Conservation (phyloP, 768 basidiomycete genomes). For the Terana coerulea region DNA sequence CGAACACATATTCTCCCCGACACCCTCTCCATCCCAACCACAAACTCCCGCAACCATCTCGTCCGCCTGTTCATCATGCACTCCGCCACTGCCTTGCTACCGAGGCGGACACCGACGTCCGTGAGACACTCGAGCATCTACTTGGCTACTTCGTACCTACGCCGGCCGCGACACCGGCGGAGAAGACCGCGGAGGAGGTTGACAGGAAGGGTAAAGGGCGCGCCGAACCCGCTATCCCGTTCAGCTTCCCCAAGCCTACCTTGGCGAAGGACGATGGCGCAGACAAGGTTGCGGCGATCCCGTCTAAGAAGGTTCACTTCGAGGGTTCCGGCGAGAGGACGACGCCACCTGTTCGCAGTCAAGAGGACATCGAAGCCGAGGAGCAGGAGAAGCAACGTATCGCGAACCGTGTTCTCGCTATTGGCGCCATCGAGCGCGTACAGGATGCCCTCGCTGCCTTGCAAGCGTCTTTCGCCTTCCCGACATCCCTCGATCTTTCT, state of each 20-base stretch:
- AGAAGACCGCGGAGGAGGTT: constrained; percentile 6
- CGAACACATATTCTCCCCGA: no score
- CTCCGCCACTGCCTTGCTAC: background rate
- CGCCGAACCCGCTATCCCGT: constrained; percentile 11
- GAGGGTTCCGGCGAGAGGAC: background rate
- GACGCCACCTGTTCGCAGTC: background rate
- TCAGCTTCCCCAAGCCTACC: constrained; percentile 7
- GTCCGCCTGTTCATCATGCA: background rate
- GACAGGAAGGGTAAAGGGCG: constrained; percentile 23
- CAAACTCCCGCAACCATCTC: background rate
- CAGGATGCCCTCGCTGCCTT: constrained; percentile 36
- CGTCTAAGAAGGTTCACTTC: constrained; percentile 12
- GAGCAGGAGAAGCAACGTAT: background rate
- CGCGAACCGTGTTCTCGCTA: constrained; percentile 26
- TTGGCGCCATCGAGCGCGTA: constrained; percentile 39
- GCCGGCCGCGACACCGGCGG: constrained; percentile 3
- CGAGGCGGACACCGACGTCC: background rate
- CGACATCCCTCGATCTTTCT: constrained; percentile 29
- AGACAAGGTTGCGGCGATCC: no score
- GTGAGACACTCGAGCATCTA: background rate
- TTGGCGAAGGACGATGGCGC: no score
- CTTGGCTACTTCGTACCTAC: background rate
- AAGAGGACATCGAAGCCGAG: background rate
- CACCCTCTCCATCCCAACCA: background rate
- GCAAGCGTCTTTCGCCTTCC: constrained; percentile 36